Evolutionary conservation across 2,329 filamentous ascomycete genomes (phyloP), one percentile per base, ranked within the genome.

Genomic region (Alternaria conjuncta): DNA sequence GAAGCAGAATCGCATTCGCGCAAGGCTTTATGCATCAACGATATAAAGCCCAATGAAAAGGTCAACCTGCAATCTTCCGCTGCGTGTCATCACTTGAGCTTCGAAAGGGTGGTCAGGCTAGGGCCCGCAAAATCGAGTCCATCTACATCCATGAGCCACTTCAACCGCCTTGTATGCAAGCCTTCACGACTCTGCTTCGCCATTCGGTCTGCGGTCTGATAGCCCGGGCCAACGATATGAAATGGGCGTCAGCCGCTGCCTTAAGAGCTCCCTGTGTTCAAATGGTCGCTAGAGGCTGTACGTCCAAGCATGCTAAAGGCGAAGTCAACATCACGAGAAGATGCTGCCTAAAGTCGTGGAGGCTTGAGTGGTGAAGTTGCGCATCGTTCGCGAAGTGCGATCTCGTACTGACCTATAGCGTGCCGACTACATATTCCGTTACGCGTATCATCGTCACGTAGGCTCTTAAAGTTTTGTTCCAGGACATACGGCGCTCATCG

Each of bases 401-500:
- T 41, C 10, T 36, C 10, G 49, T n/a, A 32, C 28, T 50, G 44
- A 15, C 45, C 20, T 57, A 57, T 30, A 23, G 28, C 21, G 21
- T 41, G 30, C 20, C 21, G 23, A 57, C 21, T 45, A 43, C 55
- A 18, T 26, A 30, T 21, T 45, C 15, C 55, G 18, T 36, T 23
- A 57, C 55, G 44, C 43, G 30, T 57, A 28, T 57, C 55, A 49
- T 25, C 26, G 26, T 57, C 43, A 41, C 55, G 47, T 32, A 8
- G 30, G 15, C 45, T 25, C 45, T 12, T 30, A 43, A 10, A 50
- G 25, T 11, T 18, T 21, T 13, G 3, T 25, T 50, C 44, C 18
- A 13, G 28, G 21, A 43, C 10, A 25, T 57, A 6, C 11, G 32
- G n/a, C 43, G 28, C 28, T 50, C 26, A 43, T 50, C 8, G 7